Conservation (phyloP, 2,329 filamentous ascomycete genomes). For the Paradendryphiella salina region DNA sequence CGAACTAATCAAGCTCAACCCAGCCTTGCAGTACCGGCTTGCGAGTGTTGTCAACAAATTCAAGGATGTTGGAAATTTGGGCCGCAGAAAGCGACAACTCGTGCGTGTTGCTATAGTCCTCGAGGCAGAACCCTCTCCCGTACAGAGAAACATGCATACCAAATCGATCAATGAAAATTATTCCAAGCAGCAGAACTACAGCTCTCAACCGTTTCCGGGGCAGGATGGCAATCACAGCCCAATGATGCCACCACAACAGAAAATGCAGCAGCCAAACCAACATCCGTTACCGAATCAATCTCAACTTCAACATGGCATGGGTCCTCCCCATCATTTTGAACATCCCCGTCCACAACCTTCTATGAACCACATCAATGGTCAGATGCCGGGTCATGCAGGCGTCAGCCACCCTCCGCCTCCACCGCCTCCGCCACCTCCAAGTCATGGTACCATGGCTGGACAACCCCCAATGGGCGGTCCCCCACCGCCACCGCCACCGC, state of each 20-base stretch:
- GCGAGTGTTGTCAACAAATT: conserved; percentile 34
- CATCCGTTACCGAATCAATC: background rate
- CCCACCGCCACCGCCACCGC: conserved; percentile 6
- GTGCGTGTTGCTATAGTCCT: conserved; percentile 36
- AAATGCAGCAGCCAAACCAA: conserved; percentile 2
- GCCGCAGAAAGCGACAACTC: conserved; percentile 19
- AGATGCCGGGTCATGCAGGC: background rate
- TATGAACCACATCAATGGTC: conserved; percentile 2
- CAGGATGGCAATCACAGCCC: conserved; percentile 3
- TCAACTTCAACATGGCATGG: conserved; percentile 7
- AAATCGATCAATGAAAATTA: background rate
- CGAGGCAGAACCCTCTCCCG: conserved; percentile 31
- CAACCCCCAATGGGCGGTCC: background rate
- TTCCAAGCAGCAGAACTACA: background rate
- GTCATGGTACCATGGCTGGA: background rate
- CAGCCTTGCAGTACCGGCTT: conserved; percentile 33
- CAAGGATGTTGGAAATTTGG: conserved; percentile 6
- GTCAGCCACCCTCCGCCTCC: conserved; percentile 9
- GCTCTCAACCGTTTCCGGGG: conserved; percentile 5
- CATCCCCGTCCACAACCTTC: conserved; percentile 6
- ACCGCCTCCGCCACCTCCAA: conserved; percentile 13
- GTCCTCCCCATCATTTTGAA: conserved; percentile 9
- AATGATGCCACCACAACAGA: conserved; percentile 14
- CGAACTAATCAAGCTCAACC: conserved; percentile 26
- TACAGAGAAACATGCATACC: conserved; percentile 10